Conservation (phyloP, 1,284 basidiomycete species). For the Schizopora paradoxa region DNA sequence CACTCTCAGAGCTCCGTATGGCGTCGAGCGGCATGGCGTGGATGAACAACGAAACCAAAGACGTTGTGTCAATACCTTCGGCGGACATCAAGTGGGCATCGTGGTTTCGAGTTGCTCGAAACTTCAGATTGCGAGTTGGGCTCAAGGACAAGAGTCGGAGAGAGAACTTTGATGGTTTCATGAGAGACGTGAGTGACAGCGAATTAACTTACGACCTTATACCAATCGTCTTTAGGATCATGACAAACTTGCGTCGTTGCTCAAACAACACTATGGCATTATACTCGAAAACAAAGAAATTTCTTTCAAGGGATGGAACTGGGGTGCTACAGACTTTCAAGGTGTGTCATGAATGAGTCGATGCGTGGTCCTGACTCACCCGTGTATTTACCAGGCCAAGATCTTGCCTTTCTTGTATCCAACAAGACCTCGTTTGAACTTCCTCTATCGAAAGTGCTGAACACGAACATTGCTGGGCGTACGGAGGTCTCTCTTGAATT, state of each 20-base stretch:
- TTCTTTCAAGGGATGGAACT: conserved; percentile 96
- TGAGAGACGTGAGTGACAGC: conserved; percentile 65
- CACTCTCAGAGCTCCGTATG: conserved; percentile 76
- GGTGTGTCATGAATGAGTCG: conserved; percentile 45
- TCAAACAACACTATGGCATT: conserved; percentile 84
- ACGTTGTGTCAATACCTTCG: conserved; percentile 61
- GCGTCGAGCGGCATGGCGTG: conserved; percentile 88
- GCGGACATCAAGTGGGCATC: conserved; percentile 81
- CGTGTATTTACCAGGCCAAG: conserved; percentile 55
- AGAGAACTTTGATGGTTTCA: conserved; percentile 93
- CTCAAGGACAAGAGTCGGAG: conserved; percentile 66
- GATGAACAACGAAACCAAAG: conserved; percentile 71
- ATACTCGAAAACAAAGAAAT: conserved; percentile 84
- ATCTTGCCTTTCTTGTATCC: conserved; percentile 86
- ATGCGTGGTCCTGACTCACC: conserved; percentile 1
- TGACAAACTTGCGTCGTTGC: conserved; percentile 67
- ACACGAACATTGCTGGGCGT: conserved; percentile 96
- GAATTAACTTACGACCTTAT: conserved; percentile 9
- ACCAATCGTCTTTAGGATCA: conserved; percentile 54
- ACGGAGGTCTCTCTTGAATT: conserved; percentile 99
- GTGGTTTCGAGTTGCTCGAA: conserved; percentile 89
- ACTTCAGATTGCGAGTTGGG: conserved; percentile 85
- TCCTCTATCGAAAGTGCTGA: conserved; percentile 83
- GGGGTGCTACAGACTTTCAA: conserved; percentile 94
- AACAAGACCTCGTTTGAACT: conserved; percentile 92